Evolutionary conservation across 345 rosid genomes (phyloP), one percentile per base, ranked within the genome.

Genomic region (Citrus inodora): DNA sequence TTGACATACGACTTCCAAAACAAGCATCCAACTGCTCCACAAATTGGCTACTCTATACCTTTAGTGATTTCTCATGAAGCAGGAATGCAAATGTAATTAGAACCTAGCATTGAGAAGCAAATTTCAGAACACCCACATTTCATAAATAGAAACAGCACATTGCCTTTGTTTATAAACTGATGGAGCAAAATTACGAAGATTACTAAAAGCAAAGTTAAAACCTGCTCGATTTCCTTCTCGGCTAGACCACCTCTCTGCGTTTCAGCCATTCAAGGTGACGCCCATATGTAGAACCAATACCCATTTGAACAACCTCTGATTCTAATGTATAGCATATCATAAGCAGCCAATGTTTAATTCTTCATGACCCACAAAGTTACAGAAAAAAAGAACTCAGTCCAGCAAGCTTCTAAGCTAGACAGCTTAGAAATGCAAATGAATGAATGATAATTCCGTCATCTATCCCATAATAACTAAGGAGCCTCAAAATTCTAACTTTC

Each of bases 201-300:
- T 53, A 32, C 40, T 68, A 13, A 69, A 78, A 55, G 55, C 16
- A 73, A 77, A 53, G n/a, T 40, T 4, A 38, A 74, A 79, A 92
- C 98, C 98, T 91, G 98, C 61, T 94, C 95, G 72, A 91, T 84
- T 79, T 90, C 95, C 91, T 92, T 91, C 81, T 91, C 95, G 80
- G 89, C 82, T 81, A 82, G 87, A 88, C 87, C 88, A 80, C 63
- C 80, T 86, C 85, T 88, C 84, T 86, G 88, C 82, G 90, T 48
- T 86, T 88, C 98, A 88, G 93, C 90, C 96, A 93, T 92, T 90
- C 91, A 86, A 92, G 83, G 78, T 77, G 90, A 70, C 78, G 81
- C 76, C 77, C 75, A 66, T 65, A 61, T 21, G 83, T 78, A 77
- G 48, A 85, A 71, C 79, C 82, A 85, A 83, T 76, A 81, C 86